Evolutionary conservation across 73 alveolate genomes (phyloP).

Genomic region (Breviolum minutum): DNA sequence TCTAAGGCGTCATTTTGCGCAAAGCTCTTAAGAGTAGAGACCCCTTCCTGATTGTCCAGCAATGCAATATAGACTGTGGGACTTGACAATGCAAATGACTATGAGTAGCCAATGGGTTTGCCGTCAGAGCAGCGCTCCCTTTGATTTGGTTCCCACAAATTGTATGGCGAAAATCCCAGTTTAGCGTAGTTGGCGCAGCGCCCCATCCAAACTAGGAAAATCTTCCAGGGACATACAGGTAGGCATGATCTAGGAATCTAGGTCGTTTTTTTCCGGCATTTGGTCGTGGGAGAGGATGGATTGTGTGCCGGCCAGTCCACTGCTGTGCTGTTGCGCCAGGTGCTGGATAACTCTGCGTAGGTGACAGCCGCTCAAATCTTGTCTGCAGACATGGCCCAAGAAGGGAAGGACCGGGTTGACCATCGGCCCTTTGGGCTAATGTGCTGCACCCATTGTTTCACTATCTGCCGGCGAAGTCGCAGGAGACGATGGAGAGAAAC

Average conservation of each 20-base stretch:
- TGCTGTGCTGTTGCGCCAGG: background rate
- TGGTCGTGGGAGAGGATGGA: background rate
- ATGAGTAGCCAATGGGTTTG: background rate
- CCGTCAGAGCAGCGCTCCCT: background rate
- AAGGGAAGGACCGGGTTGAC: background rate
- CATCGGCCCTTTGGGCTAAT: background rate
- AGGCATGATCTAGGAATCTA: background rate
- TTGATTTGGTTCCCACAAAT: constrained; percentile 9
- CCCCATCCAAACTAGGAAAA: constrained; percentile 1
- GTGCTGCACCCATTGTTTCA: background rate
- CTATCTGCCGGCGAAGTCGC: constrained; percentile 19
- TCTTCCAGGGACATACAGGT: background rate
- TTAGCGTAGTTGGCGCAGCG: background rate
- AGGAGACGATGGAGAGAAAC: background rate
- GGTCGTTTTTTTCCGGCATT: background rate
- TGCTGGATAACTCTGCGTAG: background rate
- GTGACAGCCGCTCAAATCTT: background rate
- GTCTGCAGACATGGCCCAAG: constrained; percentile 10
- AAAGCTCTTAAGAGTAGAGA: background rate
- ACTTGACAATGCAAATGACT: background rate
- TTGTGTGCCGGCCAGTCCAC: constrained; percentile 7
- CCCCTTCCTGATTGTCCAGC: constrained; percentile 6
- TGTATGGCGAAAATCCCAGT: background rate
- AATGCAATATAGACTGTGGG: background rate
- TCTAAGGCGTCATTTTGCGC: background rate